Conservation (phyloP, 176 grass and related monocot species). For the Zoysia japonica region DNA sequence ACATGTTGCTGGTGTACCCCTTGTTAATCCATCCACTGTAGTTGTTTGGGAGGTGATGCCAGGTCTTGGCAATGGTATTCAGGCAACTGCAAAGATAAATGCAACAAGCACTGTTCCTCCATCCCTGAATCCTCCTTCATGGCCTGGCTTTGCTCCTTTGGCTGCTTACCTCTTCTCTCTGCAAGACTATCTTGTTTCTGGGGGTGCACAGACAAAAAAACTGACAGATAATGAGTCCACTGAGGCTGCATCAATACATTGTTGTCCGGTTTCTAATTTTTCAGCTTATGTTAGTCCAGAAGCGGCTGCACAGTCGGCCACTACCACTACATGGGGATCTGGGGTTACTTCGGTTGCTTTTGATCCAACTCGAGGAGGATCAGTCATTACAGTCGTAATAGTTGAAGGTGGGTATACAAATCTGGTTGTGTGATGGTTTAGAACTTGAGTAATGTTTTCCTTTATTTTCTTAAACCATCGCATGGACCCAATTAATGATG, state of each 20-base stretch:
- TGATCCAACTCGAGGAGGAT: slow-evolving; percentile 91
- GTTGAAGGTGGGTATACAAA: slow-evolving; percentile 77
- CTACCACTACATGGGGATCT: slow-evolving; percentile 97
- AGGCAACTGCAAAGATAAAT: slow-evolving; percentile 83
- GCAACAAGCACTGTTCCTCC: slow-evolving; percentile 67
- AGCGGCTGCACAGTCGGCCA: slow-evolving; percentile 92
- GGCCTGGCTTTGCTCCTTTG: slow-evolving; percentile 77
- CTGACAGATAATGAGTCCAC: slow-evolving; percentile 59
- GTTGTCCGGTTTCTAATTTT: slow-evolving; percentile 98
- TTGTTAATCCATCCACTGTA: slow-evolving; percentile 99
- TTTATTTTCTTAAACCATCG: slow-evolving; percentile 3
- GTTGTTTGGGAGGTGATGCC: slow-evolving; percentile 99
- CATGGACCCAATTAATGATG: slow-evolving; percentile 9
- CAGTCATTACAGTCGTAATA: slow-evolving; percentile 92
- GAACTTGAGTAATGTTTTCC: slow-evolving; percentile 9
- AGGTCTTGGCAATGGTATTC: slow-evolving; percentile 87
- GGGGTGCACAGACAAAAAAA: slow-evolving; percentile 69
- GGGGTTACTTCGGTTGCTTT: slow-evolving; percentile 98
- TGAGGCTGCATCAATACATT: slow-evolving; percentile 91
- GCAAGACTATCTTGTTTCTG: slow-evolving; percentile 86
- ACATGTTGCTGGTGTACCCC: slow-evolving; percentile 97
- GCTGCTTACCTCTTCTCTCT: slow-evolving; percentile 88
- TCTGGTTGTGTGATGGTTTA: slow-evolving; percentile 22
- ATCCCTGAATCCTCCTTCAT: slow-evolving; percentile 80
- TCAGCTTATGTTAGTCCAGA: slow-evolving; percentile 98